phyloP scores from a whole-genome alignment of 1,284 basidiomycete genomes.

The Gomphus bonarii region DNA sequence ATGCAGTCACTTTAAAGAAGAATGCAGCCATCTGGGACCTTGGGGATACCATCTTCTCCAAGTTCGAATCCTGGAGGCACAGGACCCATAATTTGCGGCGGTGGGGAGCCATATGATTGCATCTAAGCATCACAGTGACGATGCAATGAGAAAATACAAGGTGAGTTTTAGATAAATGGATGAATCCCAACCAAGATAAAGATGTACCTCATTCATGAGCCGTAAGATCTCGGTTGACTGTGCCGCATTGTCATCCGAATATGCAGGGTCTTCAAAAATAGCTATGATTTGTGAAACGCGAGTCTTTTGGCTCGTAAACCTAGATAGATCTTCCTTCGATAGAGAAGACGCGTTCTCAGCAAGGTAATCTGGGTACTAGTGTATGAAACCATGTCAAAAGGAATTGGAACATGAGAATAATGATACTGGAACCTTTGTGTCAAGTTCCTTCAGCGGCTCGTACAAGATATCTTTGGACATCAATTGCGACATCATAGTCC shows the following conservation, averaged over 20 bases:
- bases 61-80: conserved; percentile 71
- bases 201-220: conserved; percentile 68
- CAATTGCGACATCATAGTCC: conserved; percentile 87
- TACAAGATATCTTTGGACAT: conserved; percentile 93
- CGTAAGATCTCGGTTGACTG: conserved; percentile 46
- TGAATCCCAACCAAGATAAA: too few relatives aligned
- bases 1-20: conserved; percentile 22
- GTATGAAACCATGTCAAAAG: conserved; percentile 3
- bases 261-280: conserved; percentile 62
- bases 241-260: conserved; percentile 50
- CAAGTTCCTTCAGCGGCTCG: conserved; percentile 85
- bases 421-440: conserved; percentile 55
- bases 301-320: conserved; percentile 60
- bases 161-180: too few relatives aligned
- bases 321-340: conserved; percentile 50
- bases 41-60: conserved; percentile 45
- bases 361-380: conserved; percentile 79
- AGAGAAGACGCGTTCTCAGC: conserved; percentile 38
- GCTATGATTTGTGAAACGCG: conserved; percentile 62
- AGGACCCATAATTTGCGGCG: conserved; percentile 85
- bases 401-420: conserved; percentile 2
- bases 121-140: conserved; percentile 37
- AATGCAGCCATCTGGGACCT: conserved; percentile 41
- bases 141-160: too few relatives aligned
- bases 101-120: conserved; percentile 82